A percentile compares a stretch with the other conserved stretches of the same genome.
Evolutionary conservation across 257 asterid genomes (phyloP).

Genomic region (Forsythia viridissima): DNA sequence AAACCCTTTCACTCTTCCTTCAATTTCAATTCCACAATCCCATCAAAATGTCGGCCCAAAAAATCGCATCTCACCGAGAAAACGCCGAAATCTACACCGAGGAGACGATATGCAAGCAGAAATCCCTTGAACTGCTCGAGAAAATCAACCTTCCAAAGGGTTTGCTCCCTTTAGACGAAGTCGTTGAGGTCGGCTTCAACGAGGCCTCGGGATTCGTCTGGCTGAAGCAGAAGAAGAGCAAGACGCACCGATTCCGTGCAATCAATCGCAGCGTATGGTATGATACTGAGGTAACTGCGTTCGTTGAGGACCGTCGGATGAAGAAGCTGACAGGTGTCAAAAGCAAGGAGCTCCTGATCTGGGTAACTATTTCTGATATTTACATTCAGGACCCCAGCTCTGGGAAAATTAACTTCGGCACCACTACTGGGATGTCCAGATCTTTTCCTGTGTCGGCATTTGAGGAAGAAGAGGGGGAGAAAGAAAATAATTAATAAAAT

Average conservation of each 20-base stretch:
- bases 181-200: conserved; percentile 30
- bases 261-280: conserved; percentile 32
- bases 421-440: conserved; percentile 35
- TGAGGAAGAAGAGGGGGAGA: conserved; percentile 17
- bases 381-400: conserved; percentile 25
- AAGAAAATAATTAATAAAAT: not conserved
- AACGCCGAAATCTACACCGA: conserved; percentile 34
- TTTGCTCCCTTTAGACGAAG: conserved; percentile 32
- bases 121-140: conserved; percentile 29
- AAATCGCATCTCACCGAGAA: conserved; percentile 24
- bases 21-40: not conserved
- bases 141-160: conserved; percentile 34
- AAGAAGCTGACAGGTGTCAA: conserved; percentile 37
- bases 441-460: conserved; percentile 36
- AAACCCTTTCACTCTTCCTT: not conserved
- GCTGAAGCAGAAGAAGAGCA: conserved; percentile 34
- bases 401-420: conserved; percentile 30
- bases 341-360: conserved; percentile 33
- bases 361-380: conserved; percentile 40
- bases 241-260: conserved; percentile 24
- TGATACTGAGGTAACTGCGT: conserved; percentile 38
- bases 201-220: conserved; percentile 36
- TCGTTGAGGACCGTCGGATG: conserved; percentile 40
- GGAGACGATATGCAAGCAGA: conserved; percentile 31
- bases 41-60: conserved; percentile 25